Evolutionary conservation across 306 rosid species (phyloP).

Genomic region (Dryas drummondii): DNA sequence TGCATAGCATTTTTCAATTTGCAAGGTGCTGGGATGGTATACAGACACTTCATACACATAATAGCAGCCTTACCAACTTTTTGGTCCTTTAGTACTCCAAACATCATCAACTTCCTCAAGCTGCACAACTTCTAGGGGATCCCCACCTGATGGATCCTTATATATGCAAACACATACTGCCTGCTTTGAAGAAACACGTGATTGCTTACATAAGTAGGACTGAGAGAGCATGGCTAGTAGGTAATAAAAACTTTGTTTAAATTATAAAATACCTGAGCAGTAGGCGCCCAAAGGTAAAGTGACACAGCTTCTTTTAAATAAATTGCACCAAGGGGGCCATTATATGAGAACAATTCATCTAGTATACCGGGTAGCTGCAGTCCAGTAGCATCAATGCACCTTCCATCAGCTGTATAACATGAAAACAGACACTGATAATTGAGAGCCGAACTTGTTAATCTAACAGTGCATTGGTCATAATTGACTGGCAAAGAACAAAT

Average conservation of each 20-base stretch:
- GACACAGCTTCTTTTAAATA: constrained; percentile 66
- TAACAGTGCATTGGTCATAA: neutral
- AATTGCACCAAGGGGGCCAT: constrained; percentile 83
- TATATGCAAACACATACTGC: constrained; percentile 60
- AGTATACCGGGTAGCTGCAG: constrained; percentile 89
- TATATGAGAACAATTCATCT: constrained; percentile 81
- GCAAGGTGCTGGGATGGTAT: constrained; percentile 78
- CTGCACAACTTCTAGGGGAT: constrained; percentile 59
- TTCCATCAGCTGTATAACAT: constrained; percentile 59
- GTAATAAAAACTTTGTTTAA: neutral
- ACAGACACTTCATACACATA: constrained; percentile 83
- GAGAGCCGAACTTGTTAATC: neutral
- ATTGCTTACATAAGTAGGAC: neutral
- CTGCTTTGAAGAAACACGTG: constrained; percentile 35
- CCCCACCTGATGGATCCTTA: constrained; percentile 55
- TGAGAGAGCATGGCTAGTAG: neutral
- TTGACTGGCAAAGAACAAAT: neutral
- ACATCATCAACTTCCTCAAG: constrained; percentile 83
- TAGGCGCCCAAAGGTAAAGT: constrained; percentile 92
- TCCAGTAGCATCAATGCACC: constrained; percentile 70
- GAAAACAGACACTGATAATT: constrained; percentile 1
- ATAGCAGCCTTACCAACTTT: constrained; percentile 84
- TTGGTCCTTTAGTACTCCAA: constrained; percentile 81
- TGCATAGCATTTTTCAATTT: constrained; percentile 69
- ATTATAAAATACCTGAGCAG: constrained; percentile 68